Evolutionary conservation across 257 asterid species (phyloP).

Genomic region (Solanum sejunctum): DNA sequence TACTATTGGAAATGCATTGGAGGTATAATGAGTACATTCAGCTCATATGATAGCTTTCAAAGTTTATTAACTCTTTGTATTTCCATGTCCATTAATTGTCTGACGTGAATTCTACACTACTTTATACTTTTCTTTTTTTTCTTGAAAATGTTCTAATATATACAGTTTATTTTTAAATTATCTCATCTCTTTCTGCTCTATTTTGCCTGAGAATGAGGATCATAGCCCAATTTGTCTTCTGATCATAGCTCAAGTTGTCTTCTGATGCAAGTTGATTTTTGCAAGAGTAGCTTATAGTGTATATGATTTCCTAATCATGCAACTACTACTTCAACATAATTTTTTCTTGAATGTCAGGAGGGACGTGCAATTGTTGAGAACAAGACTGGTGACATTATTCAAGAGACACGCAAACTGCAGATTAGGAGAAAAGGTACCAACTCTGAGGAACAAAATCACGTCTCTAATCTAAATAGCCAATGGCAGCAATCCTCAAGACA

Average conservation of each 20-base stretch:
- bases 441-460: conserved; percentile 17
- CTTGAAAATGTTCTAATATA: background rate
- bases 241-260: background rate
- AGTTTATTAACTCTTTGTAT: background rate
- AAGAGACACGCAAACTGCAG: conserved; percentile 55
- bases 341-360: conserved; percentile 31
- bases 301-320: background rate
- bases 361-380: conserved; percentile 56
- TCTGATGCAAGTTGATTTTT: background rate
- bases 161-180: background rate
- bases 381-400: conserved; percentile 47
- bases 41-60: background rate
- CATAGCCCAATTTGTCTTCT: too few species aligned
- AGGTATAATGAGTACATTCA: conserved; percentile 18
- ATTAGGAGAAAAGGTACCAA: conserved; percentile 34
- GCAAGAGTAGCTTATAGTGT: background rate
- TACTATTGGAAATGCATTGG: conserved; percentile 55
- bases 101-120: background rate
- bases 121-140: background rate
- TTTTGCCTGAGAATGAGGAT: background rate
- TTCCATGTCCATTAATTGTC: background rate
- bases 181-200: background rate
- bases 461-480: conserved; percentile 3
- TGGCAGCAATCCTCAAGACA: conserved; percentile 10
- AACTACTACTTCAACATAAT: background rate